phyloP scores from a whole-genome alignment of 2,329 filamentous ascomycete genomes.

The Xylaria polymorpha region DNA sequence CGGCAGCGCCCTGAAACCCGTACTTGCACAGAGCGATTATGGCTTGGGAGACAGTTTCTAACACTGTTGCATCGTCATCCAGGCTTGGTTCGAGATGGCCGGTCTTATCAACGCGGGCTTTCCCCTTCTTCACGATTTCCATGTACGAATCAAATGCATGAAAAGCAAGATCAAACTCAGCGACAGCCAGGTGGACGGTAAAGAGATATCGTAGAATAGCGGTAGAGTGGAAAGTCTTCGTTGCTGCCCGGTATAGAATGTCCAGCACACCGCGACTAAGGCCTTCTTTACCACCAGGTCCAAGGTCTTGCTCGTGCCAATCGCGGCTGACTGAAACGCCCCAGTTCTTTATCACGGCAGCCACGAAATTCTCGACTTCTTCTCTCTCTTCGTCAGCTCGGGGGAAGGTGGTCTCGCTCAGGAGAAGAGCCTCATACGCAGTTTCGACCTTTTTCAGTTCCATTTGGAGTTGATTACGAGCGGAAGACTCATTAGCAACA shows the following conservation, averaged over 20 bases:
- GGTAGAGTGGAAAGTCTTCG: constrained; percentile 95
- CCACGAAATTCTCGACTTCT: constrained; percentile 85
- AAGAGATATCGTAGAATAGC: constrained; percentile 88
- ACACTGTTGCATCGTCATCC: constrained; percentile 80
- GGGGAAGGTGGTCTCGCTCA: constrained; percentile 85
- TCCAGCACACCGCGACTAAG: constrained; percentile 83
- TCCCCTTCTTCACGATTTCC: constrained; percentile 86
- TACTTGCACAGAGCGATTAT: constrained; percentile 86
- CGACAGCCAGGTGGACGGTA: constrained; percentile 84
- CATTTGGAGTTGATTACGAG: constrained; percentile 72
- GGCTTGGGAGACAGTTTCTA: constrained; percentile 83
- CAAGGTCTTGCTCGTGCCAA: constrained; percentile 85
- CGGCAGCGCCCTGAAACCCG: constrained; percentile 77
- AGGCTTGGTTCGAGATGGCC: constrained; percentile 76
- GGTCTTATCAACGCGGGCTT: constrained; percentile 83
- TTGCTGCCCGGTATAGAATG: constrained; percentile 88
- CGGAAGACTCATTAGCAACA: constrained; percentile 61
- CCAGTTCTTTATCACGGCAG: constrained; percentile 88
- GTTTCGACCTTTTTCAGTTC: constrained; percentile 84
- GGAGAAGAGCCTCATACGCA: constrained; percentile 81
- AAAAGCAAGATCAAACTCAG: constrained; percentile 91
- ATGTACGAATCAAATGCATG: constrained; percentile 93
- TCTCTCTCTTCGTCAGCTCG: constrained; percentile 81
- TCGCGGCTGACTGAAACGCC: constrained; percentile 78
- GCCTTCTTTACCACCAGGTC: constrained; percentile 80